Percentiles rank a stretch among this genome's conserved stretches.
phyloP scores from a whole-genome alignment of 148 eudicot genomes.

The Dysphania ambrosioides region DNA sequence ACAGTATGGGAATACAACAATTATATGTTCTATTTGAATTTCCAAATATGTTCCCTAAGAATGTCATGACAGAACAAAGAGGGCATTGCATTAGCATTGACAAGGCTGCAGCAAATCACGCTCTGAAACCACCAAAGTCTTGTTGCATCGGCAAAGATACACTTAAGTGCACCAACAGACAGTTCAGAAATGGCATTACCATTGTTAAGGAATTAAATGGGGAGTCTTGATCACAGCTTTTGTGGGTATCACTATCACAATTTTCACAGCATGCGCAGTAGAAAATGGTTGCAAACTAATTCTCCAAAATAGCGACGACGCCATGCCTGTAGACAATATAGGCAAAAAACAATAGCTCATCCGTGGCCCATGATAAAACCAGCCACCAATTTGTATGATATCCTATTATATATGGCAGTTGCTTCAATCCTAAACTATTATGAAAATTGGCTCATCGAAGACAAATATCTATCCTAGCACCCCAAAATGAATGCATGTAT shows the following conservation, averaged over 20 bases:
- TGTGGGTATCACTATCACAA: conserved; percentile 19
- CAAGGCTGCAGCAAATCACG: too few species aligned
- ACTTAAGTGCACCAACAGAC: too few species aligned
- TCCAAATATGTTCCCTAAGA: neutral
- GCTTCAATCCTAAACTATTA: conserved; percentile 34
- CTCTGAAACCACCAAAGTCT: neutral
- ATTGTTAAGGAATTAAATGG: conserved; percentile 1
- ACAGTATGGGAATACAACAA: neutral
- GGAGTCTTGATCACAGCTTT: conserved; percentile 5
- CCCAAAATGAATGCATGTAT: conserved; percentile 84
- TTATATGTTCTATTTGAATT: conserved; percentile 1
- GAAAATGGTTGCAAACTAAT: neutral
- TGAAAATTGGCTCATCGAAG: neutral
- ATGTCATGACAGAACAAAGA: too few species aligned
- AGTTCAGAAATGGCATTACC: conserved; percentile 10
- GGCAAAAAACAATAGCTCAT: conserved; percentile 33
- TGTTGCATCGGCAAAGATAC: conserved; percentile 1
- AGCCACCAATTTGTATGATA: conserved; percentile 34
- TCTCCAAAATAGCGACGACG: conserved; percentile 28
- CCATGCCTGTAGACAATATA: conserved; percentile 24
- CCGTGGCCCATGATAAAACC: conserved; percentile 35
- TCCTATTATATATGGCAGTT: conserved; percentile 30
- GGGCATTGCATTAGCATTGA: too few species aligned
- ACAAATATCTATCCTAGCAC: conserved; percentile 14
- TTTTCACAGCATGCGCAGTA: conserved; percentile 19